Base-by-base conservation (phyloP, 2,329 filamentous ascomycete species). In the Chaetomiaceae sp. region DNA sequence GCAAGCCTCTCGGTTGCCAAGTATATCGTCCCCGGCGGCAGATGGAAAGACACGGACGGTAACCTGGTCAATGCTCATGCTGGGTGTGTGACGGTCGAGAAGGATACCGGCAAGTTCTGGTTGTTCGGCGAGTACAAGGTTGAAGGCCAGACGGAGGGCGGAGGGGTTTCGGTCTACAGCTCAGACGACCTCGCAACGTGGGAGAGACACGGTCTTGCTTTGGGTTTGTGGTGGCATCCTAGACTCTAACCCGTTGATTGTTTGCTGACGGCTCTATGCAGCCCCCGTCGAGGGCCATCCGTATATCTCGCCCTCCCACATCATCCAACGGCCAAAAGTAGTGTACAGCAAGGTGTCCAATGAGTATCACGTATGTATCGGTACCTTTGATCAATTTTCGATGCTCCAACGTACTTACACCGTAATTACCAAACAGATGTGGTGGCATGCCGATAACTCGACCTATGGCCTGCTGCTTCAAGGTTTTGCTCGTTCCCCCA, bases 261-360 rank as follows among this genome's bases (percentile, higher is more conserved):
- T 5, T 37, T 33, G 20, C 11, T 42, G 29, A 45, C n/a, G 41
- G 2, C 40, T 20, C 21, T 27, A 41, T 30, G 21, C 16, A 73
- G 76, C 74, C 46, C 77, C 81, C 1, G 68, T 81, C 23, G 69
- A 77, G 29, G 79, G 74, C 0, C 77, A 84, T 54, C 71, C 74
- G 0, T 78, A 78, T 57, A 79, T 84, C 41, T 76, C 76, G 0
- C 75, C 78, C 0, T 64, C 75, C 3, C 76, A 74, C 58, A 79
- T 85, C 40, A 84, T 85, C 25, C 81, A 84, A 61, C 69, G 81
- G 14, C 81, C 81, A 0, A 85, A 85, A 58, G 81, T 85, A 2
- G 73, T 80, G 1, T 83, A 79, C 58, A 82, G 78, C 57, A 68
- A 81, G 43, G 69, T 70, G 2, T 73, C 75, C 0, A 68, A 72